Conservation (phyloP, 768 basidiomycete genomes). For the Hygrophorus pudorinus region DNA sequence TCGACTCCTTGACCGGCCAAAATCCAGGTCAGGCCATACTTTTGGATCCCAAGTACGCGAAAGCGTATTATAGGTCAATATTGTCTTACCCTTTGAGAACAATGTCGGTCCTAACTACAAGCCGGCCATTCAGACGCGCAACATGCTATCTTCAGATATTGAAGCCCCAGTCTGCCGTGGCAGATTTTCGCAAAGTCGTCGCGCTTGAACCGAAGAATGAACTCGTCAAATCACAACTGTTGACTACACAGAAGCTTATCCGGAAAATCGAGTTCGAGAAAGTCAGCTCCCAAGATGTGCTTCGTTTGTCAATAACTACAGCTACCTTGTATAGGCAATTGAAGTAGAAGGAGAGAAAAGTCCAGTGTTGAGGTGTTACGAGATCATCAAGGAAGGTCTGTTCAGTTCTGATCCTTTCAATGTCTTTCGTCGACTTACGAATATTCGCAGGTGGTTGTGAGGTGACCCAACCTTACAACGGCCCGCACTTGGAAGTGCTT, state of each 20-base stretch:
- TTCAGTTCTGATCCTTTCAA: neutral
- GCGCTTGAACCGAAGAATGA: slow-evolving; percentile 81
- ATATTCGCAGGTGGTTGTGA: slow-evolving; percentile 60
- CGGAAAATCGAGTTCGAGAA: slow-evolving; percentile 89
- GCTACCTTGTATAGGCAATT: slow-evolving; percentile 54
- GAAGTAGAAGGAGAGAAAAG: slow-evolving; percentile 84
- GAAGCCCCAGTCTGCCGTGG: slow-evolving; percentile 76
- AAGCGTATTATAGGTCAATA: slow-evolving; percentile 75
- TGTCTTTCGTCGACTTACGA: neutral
- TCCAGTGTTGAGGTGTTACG: slow-evolving; percentile 61
- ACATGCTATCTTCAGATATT: slow-evolving; percentile 85
- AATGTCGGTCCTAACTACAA: slow-evolving; percentile 1
- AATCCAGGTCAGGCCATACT: slow-evolving; percentile 72
- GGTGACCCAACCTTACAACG: slow-evolving; percentile 60
- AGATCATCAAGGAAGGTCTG: slow-evolving; percentile 73
- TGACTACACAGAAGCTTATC: slow-evolving; percentile 85
- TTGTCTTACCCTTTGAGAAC: neutral
- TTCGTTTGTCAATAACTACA: neutral
- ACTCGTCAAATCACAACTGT: slow-evolving; percentile 67
- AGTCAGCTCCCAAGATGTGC: slow-evolving; percentile 27
- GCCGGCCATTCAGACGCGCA: slow-evolving; percentile 51
- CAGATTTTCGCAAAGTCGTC: slow-evolving; percentile 82
- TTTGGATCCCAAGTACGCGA: slow-evolving; percentile 83
- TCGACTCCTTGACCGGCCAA: neutral
- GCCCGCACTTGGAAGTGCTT: slow-evolving; percentile 56